Base-by-base conservation (phyloP, 2,329 filamentous ascomycete species). In the Colletotrichum lindemuthianum region DNA sequence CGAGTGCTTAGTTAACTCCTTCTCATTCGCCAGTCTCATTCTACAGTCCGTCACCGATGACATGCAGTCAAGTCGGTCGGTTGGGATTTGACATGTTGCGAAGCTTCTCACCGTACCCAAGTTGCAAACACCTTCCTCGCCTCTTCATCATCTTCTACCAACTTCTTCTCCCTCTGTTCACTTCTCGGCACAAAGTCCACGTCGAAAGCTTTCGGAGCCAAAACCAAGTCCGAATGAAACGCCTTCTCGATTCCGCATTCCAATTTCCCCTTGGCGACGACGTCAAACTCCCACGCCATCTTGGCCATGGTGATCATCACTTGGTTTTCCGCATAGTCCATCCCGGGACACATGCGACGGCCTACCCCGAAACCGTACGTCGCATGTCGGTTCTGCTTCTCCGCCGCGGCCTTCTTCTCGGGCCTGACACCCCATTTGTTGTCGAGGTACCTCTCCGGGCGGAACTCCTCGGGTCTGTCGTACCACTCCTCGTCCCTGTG, bases 281-380 rank as follows among this genome's bases (percentile, higher is more conserved):
- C 72, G 4, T 80, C 71, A 49, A 84, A 83, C 2, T 78, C 81
- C 85, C 84, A 87, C 0, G 86, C 66, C 10, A 81, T 49, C 61
- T 80, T 79, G 2, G 80, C 72, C 48, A 79, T 70, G 3, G 72
- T 72, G 2, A 79, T 52, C 54, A 79, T 71, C 36, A 85, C 68
- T 36, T 76, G 81, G 36, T 79, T 78, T 67, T 82, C 79, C 3
- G 81, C 81, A 16, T 86, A 77, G 52, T 84, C 78, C 12, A 82
- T 79, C 0, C 84, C 83, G 2, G 78, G 77, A 65, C 83, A 85
- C 36, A 81, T 76, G 7, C 83, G 75, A 7, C 83, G 75, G 0
- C 83, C 83, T 8, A 77, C 78, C 0, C 82, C 82, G 67, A 84
- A 85, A 1, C 73, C 73, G 69, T 81, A 85, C 54, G 69, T 69